Evolutionary conservation across 805 yeast species (phyloP).

Genomic region (Teunomyces barrocoloradensis): DNA sequence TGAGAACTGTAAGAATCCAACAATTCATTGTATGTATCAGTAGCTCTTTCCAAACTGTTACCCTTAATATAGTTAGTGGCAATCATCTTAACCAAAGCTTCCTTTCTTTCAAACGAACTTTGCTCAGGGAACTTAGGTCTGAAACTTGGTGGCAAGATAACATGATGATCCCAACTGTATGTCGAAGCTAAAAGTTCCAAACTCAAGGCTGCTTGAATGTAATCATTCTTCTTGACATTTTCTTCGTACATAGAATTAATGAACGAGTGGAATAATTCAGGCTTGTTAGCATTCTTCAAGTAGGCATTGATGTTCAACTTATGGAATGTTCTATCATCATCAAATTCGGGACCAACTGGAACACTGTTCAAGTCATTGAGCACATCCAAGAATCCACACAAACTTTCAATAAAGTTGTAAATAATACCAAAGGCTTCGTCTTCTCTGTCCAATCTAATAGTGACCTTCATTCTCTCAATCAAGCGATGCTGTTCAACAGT

Average conservation of each 20-base stretch:
- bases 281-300: slow-evolving; percentile 72
- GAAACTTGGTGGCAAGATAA: slow-evolving; percentile 50
- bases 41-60: slow-evolving; percentile 73
- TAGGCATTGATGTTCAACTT: slow-evolving; percentile 72
- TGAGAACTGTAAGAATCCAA: slow-evolving; percentile 69
- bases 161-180: slow-evolving; percentile 67
- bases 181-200: slow-evolving; percentile 75
- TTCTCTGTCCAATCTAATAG: slow-evolving; percentile 56
- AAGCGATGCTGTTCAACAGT: slow-evolving; percentile 53
- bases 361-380: slow-evolving; percentile 67
- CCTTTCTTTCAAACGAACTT: slow-evolving; percentile 77
- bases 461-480: slow-evolving; percentile 46
- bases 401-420: slow-evolving; percentile 48
- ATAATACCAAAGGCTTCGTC: slow-evolving; percentile 59
- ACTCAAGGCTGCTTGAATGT: slow-evolving; percentile 79
- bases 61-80: slow-evolving; percentile 71
- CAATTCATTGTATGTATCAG: slow-evolving; percentile 72
- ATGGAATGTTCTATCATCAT: slow-evolving; percentile 82
- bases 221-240: slow-evolving; percentile 57
- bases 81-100: slow-evolving; percentile 63
- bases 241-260: slow-evolving; percentile 70
- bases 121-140: slow-evolving; percentile 79
- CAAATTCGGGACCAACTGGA: slow-evolving; percentile 80
- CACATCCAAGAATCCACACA: slow-evolving; percentile 61
- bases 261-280: slow-evolving; percentile 77